A percentile compares a stretch with the other conserved stretches of the same genome.
phyloP scores from a whole-genome alignment of 768 basidiomycete species.

The Boletus sensibilis region DNA sequence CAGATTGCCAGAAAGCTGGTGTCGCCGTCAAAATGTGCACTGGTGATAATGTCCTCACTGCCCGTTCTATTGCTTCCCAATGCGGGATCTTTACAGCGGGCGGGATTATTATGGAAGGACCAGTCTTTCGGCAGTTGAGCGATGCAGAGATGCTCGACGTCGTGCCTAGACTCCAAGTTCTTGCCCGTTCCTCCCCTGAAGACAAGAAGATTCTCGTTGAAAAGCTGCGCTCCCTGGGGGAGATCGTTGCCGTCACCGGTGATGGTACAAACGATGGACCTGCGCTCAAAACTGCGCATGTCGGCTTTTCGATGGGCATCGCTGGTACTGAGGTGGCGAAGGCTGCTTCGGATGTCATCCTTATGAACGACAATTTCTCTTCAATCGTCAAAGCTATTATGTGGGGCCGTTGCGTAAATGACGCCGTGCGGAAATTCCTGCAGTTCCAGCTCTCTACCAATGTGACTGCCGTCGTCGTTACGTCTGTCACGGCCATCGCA shows the following conservation, averaged over 20 bases:
- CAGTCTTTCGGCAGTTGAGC: conserved; percentile 79
- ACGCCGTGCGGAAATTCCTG: conserved; percentile 94
- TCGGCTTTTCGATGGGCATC: conserved; percentile 97
- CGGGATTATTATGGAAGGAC: conserved; percentile 98
- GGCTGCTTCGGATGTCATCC: conserved; percentile 97
- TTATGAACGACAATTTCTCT: conserved; percentile 97
- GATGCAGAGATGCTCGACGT: conserved; percentile 73
- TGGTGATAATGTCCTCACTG: conserved; percentile 93
- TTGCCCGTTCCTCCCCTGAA: conserved; percentile 95
- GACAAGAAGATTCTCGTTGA: conserved; percentile 95
- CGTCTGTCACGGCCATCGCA: conserved; percentile 86
- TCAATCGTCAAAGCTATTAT: conserved; percentile 97
- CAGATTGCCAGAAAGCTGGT: conserved; percentile 83
- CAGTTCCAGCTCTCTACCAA: conserved; percentile 96
- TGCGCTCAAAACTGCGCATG: conserved; percentile 91
- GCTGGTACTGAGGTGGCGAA: conserved; percentile 98
- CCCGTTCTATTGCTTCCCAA: conserved; percentile 93
- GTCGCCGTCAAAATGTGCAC: conserved; percentile 98
- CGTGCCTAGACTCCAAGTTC: conserved; percentile 90
- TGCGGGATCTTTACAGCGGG: conserved; percentile 94
- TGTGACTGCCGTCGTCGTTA: conserved; percentile 92
- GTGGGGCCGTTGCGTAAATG: conserved; percentile 99
- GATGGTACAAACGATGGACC: conserved; percentile 99
- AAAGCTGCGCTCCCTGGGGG: conserved; percentile 80
- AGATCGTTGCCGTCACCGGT: conserved; percentile 94